Conservation (phyloP, 352 stramenopile genomes). For the Phytophthora brassicae region DNA sequence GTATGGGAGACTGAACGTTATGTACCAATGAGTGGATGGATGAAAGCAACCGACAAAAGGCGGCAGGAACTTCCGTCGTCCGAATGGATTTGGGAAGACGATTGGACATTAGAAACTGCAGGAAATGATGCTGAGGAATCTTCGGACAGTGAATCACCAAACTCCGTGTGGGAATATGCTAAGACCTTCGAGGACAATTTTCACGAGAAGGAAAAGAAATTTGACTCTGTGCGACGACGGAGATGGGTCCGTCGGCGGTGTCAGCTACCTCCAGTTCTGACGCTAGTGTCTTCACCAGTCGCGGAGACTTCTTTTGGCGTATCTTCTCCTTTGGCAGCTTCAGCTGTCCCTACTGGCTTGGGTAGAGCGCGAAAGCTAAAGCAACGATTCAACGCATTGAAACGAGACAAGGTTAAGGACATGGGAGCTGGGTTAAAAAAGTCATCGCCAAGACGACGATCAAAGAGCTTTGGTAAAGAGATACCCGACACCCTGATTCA, state of each 20-base stretch:
- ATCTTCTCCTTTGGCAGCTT: constrained; percentile 23
- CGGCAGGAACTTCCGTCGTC: constrained; percentile 66
- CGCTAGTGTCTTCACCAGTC: constrained; percentile 13
- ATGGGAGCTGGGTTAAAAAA: constrained; percentile 22
- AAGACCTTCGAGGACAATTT: constrained; percentile 73
- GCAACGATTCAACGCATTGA: constrained; percentile 39
- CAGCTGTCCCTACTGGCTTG: constrained; percentile 25
- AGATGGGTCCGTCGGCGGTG: constrained; percentile 65
- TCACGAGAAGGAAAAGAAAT: constrained; percentile 74
- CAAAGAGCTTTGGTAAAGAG: constrained; percentile 47
- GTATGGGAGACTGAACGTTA: constrained; percentile 78
- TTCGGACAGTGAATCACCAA: constrained; percentile 28
- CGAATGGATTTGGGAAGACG: constrained; percentile 81
- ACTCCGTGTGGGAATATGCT: constrained; percentile 63
- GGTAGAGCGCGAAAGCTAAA: constrained; percentile 47
- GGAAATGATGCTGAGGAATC: constrained; percentile 28
- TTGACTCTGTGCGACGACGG: constrained; percentile 68
- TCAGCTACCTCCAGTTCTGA: constrained; percentile 58
- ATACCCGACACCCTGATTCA: constrained; percentile 32
- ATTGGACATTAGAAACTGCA: constrained; percentile 62
- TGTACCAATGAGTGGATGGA: constrained; percentile 73
- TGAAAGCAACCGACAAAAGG: constrained; percentile 57
- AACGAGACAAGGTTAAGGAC: constrained; percentile 39
- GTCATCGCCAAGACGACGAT: constrained; percentile 39
- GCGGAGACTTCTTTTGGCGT: constrained; percentile 17